Conservation (phyloP, 2,329 filamentous ascomycete species). For the Fonsecaea erecta region DNA sequence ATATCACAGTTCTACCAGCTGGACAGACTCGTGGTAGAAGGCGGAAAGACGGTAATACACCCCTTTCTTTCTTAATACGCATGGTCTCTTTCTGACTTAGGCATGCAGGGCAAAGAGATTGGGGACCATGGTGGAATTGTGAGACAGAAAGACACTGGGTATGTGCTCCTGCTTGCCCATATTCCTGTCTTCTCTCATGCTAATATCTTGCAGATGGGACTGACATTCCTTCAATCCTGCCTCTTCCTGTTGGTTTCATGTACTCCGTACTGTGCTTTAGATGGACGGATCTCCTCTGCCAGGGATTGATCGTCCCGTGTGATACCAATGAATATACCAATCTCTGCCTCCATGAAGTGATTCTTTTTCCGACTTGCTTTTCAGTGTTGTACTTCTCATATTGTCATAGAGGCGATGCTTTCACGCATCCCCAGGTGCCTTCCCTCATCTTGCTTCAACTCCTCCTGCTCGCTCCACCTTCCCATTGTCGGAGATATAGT, state of each 20-base stretch:
- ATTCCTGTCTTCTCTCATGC: not conserved
- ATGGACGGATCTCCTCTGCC: conserved; percentile 19
- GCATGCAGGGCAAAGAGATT: conserved; percentile 68
- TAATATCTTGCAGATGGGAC: conserved; percentile 30
- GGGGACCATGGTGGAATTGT: conserved; percentile 69
- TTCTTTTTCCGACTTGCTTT: not conserved
- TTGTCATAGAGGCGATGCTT: not conserved
- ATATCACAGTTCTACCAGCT: conserved; percentile 94
- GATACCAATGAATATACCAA: conserved; percentile 29
- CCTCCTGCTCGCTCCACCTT: not conserved
- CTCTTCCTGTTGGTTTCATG: conserved; percentile 7
- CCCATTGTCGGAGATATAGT: conserved; percentile 7
- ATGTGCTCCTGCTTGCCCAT: conserved; percentile 42
- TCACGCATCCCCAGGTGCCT: not conserved
- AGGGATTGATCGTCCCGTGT: conserved; percentile 19
- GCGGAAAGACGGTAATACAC: conserved; percentile 72
- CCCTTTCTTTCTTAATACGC: conserved; percentile 16
- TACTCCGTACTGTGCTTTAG: conserved; percentile 27
- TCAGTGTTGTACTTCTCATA: not conserved
- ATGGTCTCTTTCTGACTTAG: conserved; percentile 24
- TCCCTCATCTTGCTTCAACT: not conserved
- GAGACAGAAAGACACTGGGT: conserved; percentile 81
- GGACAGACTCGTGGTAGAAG: conserved; percentile 89
- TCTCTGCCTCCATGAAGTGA: conserved; percentile 5
- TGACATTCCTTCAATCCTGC: conserved; percentile 13